Evolutionary conservation across 768 basidiomycete species (phyloP).

Genomic region (Saitozyma sp.): DNA sequence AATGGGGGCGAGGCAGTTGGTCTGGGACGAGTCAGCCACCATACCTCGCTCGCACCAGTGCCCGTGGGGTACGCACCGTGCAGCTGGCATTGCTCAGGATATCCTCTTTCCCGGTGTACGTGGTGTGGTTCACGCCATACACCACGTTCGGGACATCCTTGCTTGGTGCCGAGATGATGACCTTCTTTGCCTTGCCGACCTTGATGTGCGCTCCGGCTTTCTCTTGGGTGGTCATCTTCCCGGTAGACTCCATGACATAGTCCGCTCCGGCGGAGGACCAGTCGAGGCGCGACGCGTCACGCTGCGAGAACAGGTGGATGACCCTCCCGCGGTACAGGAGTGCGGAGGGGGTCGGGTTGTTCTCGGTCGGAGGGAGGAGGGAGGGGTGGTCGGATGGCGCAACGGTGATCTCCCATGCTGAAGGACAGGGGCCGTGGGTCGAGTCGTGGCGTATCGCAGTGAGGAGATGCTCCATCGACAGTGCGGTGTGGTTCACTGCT

Average conservation of each 20-base stretch:
- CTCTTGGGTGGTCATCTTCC: slow-evolving; percentile 46
- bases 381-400: slow-evolving; percentile 26
- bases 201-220: slow-evolving; percentile 44
- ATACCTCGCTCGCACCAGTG: no score
- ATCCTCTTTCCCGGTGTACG: slow-evolving; percentile 33
- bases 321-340: slow-evolving; percentile 33
- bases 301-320: slow-evolving; percentile 44
- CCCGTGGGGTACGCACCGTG: slow-evolving; percentile 40
- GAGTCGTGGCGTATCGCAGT: slow-evolving; percentile 51
- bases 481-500: slow-evolving; percentile 54
- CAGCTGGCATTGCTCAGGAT: slow-evolving; percentile 52
- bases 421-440: slow-evolving; percentile 46
- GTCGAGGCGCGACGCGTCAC: slow-evolving; percentile 47
- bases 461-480: slow-evolving; percentile 46
- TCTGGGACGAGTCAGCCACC: slow-evolving; percentile 26
- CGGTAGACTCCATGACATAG: slow-evolving; percentile 51
- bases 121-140: slow-evolving; percentile 49
- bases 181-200: slow-evolving; percentile 46
- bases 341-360: slow-evolving; percentile 34
- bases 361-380: slow-evolving; percentile 20
- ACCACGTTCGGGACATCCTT: slow-evolving; percentile 47
- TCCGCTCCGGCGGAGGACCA: slow-evolving; percentile 49
- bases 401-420: slow-evolving; percentile 34
- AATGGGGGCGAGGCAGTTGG: slow-evolving; percentile 53
- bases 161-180: slow-evolving; percentile 52